Evolutionary conservation across 164 flowering plant genomes (phyloP).

Genomic region (Pachysandra terminalis): DNA sequence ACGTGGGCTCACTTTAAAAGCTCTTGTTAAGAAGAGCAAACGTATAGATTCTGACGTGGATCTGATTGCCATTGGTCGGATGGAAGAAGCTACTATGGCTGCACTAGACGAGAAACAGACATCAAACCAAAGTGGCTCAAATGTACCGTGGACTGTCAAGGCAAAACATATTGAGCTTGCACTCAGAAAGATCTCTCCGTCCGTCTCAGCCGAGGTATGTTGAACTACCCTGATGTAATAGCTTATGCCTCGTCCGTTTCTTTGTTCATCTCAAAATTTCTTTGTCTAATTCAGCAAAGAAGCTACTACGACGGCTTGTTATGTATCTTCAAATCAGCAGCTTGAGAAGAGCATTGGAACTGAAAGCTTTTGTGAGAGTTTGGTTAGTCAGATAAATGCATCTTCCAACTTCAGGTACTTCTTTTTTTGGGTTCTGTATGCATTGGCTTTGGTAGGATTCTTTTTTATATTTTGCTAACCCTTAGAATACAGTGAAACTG

Average conservation of each 20-base stretch:
- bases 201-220: constrained; percentile 64
- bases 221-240: not conserved
- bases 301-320: constrained; percentile 31
- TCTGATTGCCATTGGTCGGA: constrained; percentile 53
- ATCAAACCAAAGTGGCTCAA: constrained; percentile 11
- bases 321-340: constrained; percentile 28
- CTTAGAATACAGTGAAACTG: too few relatives aligned
- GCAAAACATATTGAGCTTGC: constrained; percentile 61
- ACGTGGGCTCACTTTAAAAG: constrained; percentile 66
- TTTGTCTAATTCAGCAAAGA: constrained; percentile 36
- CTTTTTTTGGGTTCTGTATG: not conserved
- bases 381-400: not conserved
- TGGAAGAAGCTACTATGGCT: constrained; percentile 66
- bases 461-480: too few relatives aligned
- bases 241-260: too few relatives aligned
- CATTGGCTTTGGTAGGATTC: too few relatives aligned
- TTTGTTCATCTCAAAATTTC: too few relatives aligned
- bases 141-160: constrained; percentile 41
- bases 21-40: constrained; percentile 59
- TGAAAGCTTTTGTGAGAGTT: not conserved
- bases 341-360: constrained; percentile 15
- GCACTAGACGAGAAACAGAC: constrained; percentile 55
- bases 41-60: constrained; percentile 66
- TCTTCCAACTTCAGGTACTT: not conserved
- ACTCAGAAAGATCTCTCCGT: constrained; percentile 51